Evolutionary conservation across 257 asterid genomes (phyloP).

Genomic region (Nicotiana undulata): DNA sequence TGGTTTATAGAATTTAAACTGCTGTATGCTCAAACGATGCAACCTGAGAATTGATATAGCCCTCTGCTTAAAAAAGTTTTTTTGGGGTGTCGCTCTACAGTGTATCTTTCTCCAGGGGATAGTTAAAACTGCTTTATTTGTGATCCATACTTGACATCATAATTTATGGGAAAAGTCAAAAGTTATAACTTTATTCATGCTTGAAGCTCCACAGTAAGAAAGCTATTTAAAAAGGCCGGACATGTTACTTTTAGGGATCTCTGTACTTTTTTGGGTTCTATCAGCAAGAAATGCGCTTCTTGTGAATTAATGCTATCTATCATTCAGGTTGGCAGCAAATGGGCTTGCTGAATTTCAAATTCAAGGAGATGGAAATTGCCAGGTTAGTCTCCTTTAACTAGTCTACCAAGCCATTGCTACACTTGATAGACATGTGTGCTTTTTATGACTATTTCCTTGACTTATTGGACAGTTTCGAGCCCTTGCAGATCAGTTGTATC

Average conservation of each 20-base stretch:
- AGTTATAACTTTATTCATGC: neutral
- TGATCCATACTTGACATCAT: neutral
- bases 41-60: neutral
- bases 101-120: neutral
- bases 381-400: slow-evolving; percentile 45
- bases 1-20: neutral
- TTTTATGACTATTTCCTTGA: neutral
- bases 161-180: neutral
- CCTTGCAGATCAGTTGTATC: slow-evolving; percentile 66
- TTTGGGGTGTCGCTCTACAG: neutral
- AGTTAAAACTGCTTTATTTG: neutral
- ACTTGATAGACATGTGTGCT: slow-evolving; percentile 4
- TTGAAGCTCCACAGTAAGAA: neutral
- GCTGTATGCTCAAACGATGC: neutral
- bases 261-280: neutral
- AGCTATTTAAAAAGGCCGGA: neutral
- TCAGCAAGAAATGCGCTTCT: neutral
- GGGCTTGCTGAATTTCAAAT: slow-evolving; percentile 83
- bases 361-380: slow-evolving; percentile 85
- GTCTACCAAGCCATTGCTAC: neutral
- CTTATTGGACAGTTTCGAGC: slow-evolving; percentile 47
- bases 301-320: neutral
- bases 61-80: neutral
- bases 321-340: slow-evolving; percentile 61
- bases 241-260: neutral